Evolutionary conservation across 2,329 filamentous ascomycete species (phyloP), one percentile per base, ranked within the genome.

Genomic region (Thielaviopsis populi): DNA sequence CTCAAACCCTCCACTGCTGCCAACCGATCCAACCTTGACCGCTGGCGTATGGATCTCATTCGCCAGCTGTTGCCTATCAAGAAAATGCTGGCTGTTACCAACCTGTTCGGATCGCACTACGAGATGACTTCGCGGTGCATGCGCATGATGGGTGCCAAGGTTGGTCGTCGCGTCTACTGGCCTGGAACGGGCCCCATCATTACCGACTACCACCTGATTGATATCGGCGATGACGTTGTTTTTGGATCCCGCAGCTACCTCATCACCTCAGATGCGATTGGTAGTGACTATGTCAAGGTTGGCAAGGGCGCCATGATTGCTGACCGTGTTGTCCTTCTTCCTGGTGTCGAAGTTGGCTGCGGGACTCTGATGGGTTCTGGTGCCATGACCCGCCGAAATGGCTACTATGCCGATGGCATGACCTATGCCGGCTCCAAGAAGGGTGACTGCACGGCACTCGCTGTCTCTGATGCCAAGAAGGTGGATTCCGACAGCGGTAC

Each of bases 181-280:
- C 80, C 80, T 2, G 80, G 80, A 8, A 81, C 78, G 17, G 80
- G 80, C 0, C 80, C 80, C 0, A 72, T 71, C 1, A 76, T 82
- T 42, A 75, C 78, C 17, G 79, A 83, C 67, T 83, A 81, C 67
- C 78, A 82, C 66, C 72, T 83, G 0, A 68, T 83, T 11, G 76
- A 83, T 27, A 74, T 83, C 66, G 81, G 81, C 10, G 76, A 82
- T 64, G 78, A 83, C 69, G 80, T 83, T n/a, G 79, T 83, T 10
- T 83, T 83, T 67, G 80, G 81, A 0, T 82, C 80, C 13, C 75
- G 80, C 2, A 77, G 80, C 2, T 76, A 80, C 64, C 68, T 83
- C 0, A 70, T 82, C 37, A 83, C 79, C 1, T 78, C 79, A 0
- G 80, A 83, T 68, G 78, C 75, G 2, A 71, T 69, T 24, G 77